A percentile compares a stretch with the other conserved stretches of the same genome.
Evolutionary conservation across 306 rosid species (phyloP).

Genomic region (Cucurbita maxima): DNA sequence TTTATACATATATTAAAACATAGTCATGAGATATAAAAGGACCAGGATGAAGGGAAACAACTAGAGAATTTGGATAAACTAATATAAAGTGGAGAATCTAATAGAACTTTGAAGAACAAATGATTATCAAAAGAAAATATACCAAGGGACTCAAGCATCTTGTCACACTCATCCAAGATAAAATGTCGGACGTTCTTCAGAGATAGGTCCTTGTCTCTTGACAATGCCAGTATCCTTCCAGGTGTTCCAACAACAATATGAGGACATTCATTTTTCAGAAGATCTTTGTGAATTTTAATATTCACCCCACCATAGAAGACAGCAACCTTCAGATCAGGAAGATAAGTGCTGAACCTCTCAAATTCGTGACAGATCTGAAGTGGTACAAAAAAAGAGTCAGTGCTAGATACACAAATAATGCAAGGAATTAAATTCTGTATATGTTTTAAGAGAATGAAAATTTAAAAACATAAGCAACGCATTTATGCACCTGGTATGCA

Average conservation of each 20-base stretch:
- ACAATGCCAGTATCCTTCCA: constrained; percentile 74
- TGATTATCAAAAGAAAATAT: constrained; percentile 3
- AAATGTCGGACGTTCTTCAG: constrained; percentile 93
- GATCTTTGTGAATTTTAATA: constrained; percentile 83
- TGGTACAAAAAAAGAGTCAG: not conserved
- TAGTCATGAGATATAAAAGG: not conserved
- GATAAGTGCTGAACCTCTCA: constrained; percentile 89
- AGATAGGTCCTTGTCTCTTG: constrained; percentile 82
- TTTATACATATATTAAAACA: not conserved
- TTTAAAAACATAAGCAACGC: not conserved
- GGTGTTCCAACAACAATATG: constrained; percentile 99
- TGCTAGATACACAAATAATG: not conserved
- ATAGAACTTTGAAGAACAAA: too few species aligned
- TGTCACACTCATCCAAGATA: constrained; percentile 91
- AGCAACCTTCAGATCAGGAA: constrained; percentile 91
- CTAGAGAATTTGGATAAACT: not conserved
- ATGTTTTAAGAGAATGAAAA: not conserved
- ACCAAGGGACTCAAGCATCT: constrained; percentile 99
- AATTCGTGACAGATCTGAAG: constrained; percentile 94
- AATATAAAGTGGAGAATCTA: not conserved
- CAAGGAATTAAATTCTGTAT: not conserved
- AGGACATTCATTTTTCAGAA: constrained; percentile 87
- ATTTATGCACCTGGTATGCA: constrained; percentile 67
- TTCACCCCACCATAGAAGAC: constrained; percentile 97
- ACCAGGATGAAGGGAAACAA: not conserved